Base-by-base conservation (phyloP, 352 stramenopile species). In the Albugo candida region DNA sequence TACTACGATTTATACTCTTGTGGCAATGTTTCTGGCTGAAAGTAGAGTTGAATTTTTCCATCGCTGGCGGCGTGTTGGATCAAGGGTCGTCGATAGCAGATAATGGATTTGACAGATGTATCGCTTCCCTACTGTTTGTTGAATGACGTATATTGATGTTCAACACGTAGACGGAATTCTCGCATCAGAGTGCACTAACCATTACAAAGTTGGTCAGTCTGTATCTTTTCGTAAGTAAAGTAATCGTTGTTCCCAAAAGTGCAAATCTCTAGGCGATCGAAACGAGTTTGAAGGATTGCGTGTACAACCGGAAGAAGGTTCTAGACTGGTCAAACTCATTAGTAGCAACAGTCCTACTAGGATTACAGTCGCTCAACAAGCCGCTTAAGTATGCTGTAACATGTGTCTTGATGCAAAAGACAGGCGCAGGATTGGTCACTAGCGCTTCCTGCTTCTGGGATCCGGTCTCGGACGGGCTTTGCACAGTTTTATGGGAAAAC, bases 341-440 rank as follows among this genome's bases (percentile, higher is more conserved):
- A 19, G 75, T 88, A 37, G 75, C 75, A 1, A 58, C 66, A n/a
- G 75, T 88, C 34, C 67, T 88, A 47, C 81, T 67, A 19, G 75
- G 72, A 0, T 61, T 88, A 35, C 75, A 84, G 60, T 85, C 83
- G 58, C 68, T 88, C 60, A 88, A 84, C 62, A 88, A 88, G 43
- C 75, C 75, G 2, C 83, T 88, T 61, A 88, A 88, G 58, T 57
- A 57, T 24, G 51, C 51, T 41, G 51, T 85, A 36, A 88, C 75
- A 24, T 88, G 75, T 52, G 56, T 88, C 40, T 82, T 88, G 56
- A 83, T 88, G 72, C 75, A 88, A 47, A 88, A 88, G 54, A 88
- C 72, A 1, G 75, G 75, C 20, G 75, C 72, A 0, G 70, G 67
- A 11, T 68, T 85, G 58, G 61, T 69, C 34, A 85, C 75, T 1